These are phyloP conservation scores for Penicillium sp. DNA, from an alignment of 2,329 filamentous ascomycete species.

Conservation along the genomic window DNA sequence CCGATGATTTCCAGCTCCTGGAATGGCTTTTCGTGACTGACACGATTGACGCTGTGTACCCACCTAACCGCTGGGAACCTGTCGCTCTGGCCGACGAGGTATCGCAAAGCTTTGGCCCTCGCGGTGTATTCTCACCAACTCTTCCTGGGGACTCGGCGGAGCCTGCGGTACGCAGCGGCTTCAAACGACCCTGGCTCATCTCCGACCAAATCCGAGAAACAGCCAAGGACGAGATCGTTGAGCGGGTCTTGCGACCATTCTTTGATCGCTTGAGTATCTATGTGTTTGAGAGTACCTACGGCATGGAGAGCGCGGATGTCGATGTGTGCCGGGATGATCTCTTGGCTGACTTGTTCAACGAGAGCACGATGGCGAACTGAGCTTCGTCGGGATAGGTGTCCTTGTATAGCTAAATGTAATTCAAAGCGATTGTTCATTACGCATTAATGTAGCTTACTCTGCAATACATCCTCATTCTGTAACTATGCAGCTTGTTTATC, in stretches of 20 bases:
- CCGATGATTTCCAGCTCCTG: conserved; percentile 96
- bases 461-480: not conserved
- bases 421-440: conserved; percentile 5
- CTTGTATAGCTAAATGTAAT: conserved; percentile 17
- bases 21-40: conserved; percentile 98
- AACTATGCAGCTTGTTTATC: not conserved
- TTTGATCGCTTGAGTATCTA: conserved; percentile 90
- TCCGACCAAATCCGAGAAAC: conserved; percentile 55
- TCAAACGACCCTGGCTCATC: conserved; percentile 46
- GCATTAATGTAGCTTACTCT: conserved; percentile 7
- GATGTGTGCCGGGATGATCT: conserved; percentile 65
- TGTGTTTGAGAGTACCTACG: conserved; percentile 90
- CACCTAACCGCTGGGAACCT: conserved; percentile 67
- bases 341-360: conserved; percentile 77
- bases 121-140: conserved; percentile 31
- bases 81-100: conserved; percentile 82
- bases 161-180: conserved; percentile 24
- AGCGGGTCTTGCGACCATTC: conserved; percentile 80
- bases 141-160: conserved; percentile 33
- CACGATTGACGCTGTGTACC: conserved; percentile 93
- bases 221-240: conserved; percentile 65
- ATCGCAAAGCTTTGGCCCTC: conserved; percentile 69
- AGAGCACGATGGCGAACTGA: conserved; percentile 59
- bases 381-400: not conserved
- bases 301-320: conserved; percentile 71